Conservation (phyloP, 192 early-diverging fungal genomes). For the Coemansia sp. region DNA sequence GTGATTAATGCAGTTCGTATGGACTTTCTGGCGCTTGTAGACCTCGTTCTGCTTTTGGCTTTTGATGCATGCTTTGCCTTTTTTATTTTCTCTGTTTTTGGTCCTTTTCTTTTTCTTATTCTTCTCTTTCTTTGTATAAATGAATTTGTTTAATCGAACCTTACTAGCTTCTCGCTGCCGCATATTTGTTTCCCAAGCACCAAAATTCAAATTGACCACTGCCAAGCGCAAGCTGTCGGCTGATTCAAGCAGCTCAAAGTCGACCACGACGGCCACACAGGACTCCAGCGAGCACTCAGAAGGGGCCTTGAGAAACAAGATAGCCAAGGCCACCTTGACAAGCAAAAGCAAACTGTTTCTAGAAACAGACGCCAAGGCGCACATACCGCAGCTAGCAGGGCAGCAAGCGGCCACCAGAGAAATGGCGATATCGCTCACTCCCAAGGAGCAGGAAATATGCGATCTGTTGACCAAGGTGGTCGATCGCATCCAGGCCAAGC, state of each 20-base stretch:
- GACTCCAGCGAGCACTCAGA: neutral
- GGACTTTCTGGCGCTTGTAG: no score
- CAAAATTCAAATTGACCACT: neutral
- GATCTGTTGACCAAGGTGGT: slow-evolving; percentile 62
- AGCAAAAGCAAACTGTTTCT: neutral
- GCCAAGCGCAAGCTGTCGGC: neutral
- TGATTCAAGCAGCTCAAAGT: neutral
- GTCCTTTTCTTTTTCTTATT: slow-evolving; percentile 1
- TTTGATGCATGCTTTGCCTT: neutral
- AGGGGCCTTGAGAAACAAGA: neutral
- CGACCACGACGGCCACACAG: neutral
- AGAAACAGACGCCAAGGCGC: neutral
- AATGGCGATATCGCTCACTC: slow-evolving; percentile 56
- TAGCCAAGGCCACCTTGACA: neutral
- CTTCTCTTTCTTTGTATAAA: neutral
- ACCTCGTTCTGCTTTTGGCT: neutral
- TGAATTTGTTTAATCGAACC: neutral
- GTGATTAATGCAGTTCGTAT: no score
- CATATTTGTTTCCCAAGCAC: neutral
- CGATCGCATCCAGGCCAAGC: slow-evolving; percentile 48
- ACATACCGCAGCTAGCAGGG: neutral
- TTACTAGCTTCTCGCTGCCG: neutral
- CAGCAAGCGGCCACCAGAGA: neutral
- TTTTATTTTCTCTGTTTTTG: neutral
- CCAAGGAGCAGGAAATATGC: slow-evolving; percentile 67